Percentiles rank a stretch among this genome's conserved stretches.
phyloP scores from a whole-genome alignment of 164 flowering plant species.

The Umbellularia californica region DNA sequence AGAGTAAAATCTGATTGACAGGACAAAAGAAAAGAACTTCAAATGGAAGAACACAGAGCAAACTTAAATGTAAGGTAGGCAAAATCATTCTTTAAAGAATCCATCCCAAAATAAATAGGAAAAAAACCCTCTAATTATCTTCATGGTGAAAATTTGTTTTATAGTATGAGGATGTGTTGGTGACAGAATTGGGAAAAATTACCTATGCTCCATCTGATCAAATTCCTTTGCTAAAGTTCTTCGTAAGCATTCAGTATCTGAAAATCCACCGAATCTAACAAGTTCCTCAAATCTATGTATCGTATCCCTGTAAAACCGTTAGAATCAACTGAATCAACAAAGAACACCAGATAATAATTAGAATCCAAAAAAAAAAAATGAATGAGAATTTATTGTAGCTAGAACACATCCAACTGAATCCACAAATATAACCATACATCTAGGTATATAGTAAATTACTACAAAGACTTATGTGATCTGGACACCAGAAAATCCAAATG shows the following conservation, averaged over 20 bases:
- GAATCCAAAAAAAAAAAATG: background rate
- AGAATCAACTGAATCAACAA: background rate
- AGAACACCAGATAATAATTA: background rate
- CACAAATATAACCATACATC: background rate
- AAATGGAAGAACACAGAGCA: no score
- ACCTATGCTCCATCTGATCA: constrained; percentile 72
- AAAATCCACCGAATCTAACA: constrained; percentile 80
- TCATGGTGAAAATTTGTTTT: no score
- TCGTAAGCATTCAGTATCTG: constrained; percentile 57
- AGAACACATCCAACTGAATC: background rate
- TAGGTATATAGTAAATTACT: background rate
- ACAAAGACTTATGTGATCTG: no score
- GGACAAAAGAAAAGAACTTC: no score
- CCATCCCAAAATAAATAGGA: no score
- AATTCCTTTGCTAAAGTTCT: constrained; percentile 80
- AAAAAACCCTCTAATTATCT: background rate
- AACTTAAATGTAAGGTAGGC: no score
- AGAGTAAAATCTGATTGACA: no score
- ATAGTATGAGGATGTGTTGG: background rate
- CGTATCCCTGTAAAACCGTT: constrained; percentile 48
- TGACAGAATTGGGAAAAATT: constrained; percentile 3
- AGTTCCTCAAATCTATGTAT: constrained; percentile 62
- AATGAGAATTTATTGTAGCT: background rate
- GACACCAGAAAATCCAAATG: no score
- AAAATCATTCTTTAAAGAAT: no score